phyloP scores from a whole-genome alignment of 2,329 filamentous ascomycete species.

The Byssothecium circinans region DNA sequence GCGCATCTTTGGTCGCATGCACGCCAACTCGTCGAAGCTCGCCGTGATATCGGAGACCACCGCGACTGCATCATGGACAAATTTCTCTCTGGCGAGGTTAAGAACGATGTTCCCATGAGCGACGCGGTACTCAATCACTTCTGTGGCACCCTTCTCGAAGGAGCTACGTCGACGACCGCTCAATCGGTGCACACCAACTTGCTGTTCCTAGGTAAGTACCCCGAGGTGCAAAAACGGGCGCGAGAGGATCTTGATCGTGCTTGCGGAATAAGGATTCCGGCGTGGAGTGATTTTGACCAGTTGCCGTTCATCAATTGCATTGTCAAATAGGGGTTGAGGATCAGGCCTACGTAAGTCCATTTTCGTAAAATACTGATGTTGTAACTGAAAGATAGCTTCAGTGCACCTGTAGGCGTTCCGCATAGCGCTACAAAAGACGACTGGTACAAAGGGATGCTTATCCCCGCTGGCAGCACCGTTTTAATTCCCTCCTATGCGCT shows the following conservation, averaged over 20 bases:
- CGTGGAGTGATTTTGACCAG: conserved; percentile 25
- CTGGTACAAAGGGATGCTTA: conserved; percentile 35
- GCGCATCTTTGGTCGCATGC: conserved; percentile 25
- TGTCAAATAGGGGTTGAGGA: conserved; percentile 30
- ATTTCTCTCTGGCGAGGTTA: conserved; percentile 21
- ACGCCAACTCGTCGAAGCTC: conserved; percentile 16
- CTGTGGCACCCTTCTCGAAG: conserved; percentile 21
- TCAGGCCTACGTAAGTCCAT: conserved; percentile 27
- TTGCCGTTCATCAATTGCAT: conserved; percentile 36
- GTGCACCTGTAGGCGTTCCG: conserved; percentile 25
- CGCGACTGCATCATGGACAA: conserved; percentile 29
- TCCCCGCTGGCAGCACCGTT: conserved; percentile 31
- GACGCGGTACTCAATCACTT: conserved; percentile 15
- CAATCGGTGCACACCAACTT: conserved; percentile 21
- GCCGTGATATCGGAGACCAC: conserved; percentile 23
- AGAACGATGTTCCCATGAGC: conserved; percentile 11
- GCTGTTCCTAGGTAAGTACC: conserved; percentile 26
- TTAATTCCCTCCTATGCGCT: conserved; percentile 34
- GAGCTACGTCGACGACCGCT: conserved; percentile 25
- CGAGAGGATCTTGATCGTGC: conserved; percentile 20
- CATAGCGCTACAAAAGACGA: conserved; percentile 27
- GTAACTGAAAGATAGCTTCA: conserved; percentile 10
- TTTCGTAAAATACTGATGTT: too few species aligned
- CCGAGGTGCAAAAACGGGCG: conserved; percentile 24
- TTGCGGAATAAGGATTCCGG: conserved; percentile 23